phyloP scores from a whole-genome alignment of 371 early-diverging fungal genomes.

The Parasitella parasitica region DNA sequence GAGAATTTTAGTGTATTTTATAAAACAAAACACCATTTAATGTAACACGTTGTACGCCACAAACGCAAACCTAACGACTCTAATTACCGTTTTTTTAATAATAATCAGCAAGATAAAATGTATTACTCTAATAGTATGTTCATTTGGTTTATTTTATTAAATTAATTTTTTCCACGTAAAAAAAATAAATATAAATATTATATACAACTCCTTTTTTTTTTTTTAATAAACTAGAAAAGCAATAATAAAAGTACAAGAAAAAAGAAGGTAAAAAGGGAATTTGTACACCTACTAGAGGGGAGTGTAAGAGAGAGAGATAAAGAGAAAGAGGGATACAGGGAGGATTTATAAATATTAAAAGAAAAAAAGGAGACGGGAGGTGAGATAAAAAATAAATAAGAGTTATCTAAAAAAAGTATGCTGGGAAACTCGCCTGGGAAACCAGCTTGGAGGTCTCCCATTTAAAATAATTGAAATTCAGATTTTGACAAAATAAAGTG shows the following conservation, averaged over 20 bases:
- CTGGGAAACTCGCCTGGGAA: no score
- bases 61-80: constrained; percentile 1
- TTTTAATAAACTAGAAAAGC: background rate
- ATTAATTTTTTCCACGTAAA: background rate
- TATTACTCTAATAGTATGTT: background rate
- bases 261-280: background rate
- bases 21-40: background rate
- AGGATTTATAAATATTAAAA: background rate
- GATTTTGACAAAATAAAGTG: no score
- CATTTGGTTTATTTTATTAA: background rate
- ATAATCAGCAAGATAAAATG: background rate
- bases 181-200: background rate
- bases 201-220: background rate
- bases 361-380: background rate
- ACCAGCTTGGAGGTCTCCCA: no score
- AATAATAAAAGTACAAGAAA: background rate
- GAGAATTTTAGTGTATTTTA: background rate
- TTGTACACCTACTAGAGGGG: background rate
- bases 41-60: constrained; percentile 2
- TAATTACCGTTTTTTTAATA: background rate
- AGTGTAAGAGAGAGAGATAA: background rate
- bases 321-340: background rate
- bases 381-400: no score
- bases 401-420: no score
- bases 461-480: no score